Conservation (phyloP, 345 rosid species). For the Ceriops tagal region DNA sequence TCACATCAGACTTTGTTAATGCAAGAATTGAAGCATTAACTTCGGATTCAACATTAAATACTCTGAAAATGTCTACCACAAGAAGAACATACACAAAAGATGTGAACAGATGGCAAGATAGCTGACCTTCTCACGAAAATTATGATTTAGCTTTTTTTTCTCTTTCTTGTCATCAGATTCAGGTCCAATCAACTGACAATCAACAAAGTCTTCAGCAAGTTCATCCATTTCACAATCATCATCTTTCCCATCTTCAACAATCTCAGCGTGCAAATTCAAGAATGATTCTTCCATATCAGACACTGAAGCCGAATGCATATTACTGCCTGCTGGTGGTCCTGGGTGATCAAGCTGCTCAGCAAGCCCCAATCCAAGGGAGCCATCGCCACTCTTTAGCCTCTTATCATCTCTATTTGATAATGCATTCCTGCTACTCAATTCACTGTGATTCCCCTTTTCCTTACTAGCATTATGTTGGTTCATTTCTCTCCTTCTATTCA, state of each 20-base stretch:
- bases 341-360: constrained; percentile 61
- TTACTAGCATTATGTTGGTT: constrained; percentile 31
- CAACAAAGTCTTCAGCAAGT: constrained; percentile 48
- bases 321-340: constrained; percentile 52
- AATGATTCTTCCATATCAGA: constrained; percentile 46
- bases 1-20: constrained; percentile 8
- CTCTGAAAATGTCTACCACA: constrained; percentile 4
- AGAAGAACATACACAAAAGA: constrained; percentile 1
- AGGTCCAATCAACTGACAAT: constrained; percentile 53
- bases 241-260: constrained; percentile 22
- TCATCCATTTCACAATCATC: constrained; percentile 41
- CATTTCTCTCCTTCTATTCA: constrained; percentile 27
- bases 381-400: constrained; percentile 20
- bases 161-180: constrained; percentile 42
- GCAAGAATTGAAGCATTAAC: background rate
- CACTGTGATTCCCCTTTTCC: constrained; percentile 29
- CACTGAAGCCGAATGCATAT: constrained; percentile 47
- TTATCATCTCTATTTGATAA: constrained; percentile 16
- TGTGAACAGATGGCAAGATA: constrained; percentile 3
- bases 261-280: constrained; percentile 31
- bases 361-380: constrained; percentile 32
- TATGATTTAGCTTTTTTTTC: constrained; percentile 36
- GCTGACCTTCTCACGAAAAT: constrained; percentile 27
- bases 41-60: background rate
- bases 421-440: constrained; percentile 23